Conservation (phyloP, 2,329 filamentous ascomycete genomes). For the Penicillium hesseltinei region DNA sequence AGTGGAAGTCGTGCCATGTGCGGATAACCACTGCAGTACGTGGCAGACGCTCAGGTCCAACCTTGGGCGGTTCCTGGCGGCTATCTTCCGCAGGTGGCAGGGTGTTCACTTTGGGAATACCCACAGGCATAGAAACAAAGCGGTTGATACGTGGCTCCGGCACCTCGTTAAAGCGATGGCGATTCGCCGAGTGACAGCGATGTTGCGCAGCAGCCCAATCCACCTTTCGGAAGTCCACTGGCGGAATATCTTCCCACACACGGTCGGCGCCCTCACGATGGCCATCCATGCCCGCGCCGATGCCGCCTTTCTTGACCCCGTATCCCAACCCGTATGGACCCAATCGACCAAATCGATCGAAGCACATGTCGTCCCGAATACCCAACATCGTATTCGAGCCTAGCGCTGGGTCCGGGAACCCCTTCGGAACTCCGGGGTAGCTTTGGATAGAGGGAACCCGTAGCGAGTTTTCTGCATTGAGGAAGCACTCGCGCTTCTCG, state of each 20-base stretch:
- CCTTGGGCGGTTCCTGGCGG: conserved; percentile 21
- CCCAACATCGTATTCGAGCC: conserved; percentile 83
- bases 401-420: conserved; percentile 79
- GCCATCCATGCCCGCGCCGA: conserved; percentile 80
- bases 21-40: conserved; percentile 76
- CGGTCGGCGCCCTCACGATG: conserved; percentile 76
- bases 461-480: conserved; percentile 66
- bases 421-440: conserved; percentile 74
- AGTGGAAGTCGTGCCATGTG: conserved; percentile 75
- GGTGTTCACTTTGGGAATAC: conserved; percentile 22
- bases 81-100: conserved; percentile 14
- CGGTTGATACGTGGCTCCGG: conserved; percentile 38
- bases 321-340: conserved; percentile 92
- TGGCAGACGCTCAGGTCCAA: conserved; percentile 33
- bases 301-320: conserved; percentile 71
- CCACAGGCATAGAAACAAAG: conserved; percentile 37
- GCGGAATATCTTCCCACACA: conserved; percentile 69
- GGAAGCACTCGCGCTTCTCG: conserved; percentile 70
- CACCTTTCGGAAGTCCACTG: conserved; percentile 73
- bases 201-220: conserved; percentile 78
- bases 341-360: conserved; percentile 83
- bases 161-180: conserved; percentile 60
- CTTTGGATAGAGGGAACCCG: conserved; percentile 67
- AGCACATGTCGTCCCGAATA: conserved; percentile 82
- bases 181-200: conserved; percentile 70